phyloP scores from a whole-genome alignment of 1,284 basidiomycete species.

The Caloboletus firmus region DNA sequence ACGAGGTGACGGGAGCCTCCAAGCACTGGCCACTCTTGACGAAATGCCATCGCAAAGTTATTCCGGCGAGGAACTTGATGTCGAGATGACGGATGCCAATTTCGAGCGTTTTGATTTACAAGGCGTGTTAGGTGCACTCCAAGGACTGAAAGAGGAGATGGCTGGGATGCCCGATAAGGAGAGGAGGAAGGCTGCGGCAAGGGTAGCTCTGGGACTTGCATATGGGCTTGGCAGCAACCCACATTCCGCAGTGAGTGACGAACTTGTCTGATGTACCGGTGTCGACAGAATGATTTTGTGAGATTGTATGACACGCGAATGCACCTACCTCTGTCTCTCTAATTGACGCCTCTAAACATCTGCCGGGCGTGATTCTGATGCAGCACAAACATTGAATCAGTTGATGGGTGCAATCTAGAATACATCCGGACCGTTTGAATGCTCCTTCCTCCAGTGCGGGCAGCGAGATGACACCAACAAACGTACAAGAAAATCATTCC shows the following conservation, averaged over 20 bases:
- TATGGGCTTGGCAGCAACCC: constrained; percentile 53
- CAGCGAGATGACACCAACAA: background rate
- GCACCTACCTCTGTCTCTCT: background rate
- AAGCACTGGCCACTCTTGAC: background rate
- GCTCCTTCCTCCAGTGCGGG: background rate
- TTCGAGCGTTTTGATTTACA: constrained; percentile 62
- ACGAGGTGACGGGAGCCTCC: constrained; percentile 5
- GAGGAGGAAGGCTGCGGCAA: constrained; percentile 64
- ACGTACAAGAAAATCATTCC: constrained; percentile 16
- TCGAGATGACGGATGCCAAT: constrained; percentile 34
- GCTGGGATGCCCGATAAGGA: constrained; percentile 61
- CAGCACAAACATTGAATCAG: constrained; percentile 3
- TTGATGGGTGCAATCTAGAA: background rate
- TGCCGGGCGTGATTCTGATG: constrained; percentile 1
- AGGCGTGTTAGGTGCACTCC: constrained; percentile 58
- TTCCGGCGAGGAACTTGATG: constrained; percentile 25
- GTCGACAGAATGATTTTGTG: background rate
- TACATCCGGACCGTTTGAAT: constrained; percentile 5
- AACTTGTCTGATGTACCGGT: constrained; percentile 9
- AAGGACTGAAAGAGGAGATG: constrained; percentile 74
- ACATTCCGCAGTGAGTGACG: constrained; percentile 5
- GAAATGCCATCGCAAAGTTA: background rate
- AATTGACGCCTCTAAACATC: background rate
- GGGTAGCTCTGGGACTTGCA: constrained; percentile 70
- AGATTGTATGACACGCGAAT: background rate